Base-by-base conservation (phyloP, 257 asterid species). In the Nicotiana benthamiana region DNA sequence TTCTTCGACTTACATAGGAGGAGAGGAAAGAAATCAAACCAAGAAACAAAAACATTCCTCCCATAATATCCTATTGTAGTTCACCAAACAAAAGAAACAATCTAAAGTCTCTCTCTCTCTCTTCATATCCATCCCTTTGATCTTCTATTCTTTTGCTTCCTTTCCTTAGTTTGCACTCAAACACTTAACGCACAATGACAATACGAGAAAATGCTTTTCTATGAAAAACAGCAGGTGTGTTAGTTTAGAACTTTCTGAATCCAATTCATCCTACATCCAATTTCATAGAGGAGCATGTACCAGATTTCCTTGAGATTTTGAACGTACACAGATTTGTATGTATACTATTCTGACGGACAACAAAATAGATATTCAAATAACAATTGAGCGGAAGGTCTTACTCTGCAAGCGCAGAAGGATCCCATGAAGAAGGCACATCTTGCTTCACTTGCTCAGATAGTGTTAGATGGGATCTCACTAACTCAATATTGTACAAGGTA, bases 321-420 rank as follows among this genome's bases (percentile, higher is more conserved):
- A 70, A 40, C 75, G 2, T 22, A 46, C 77, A 22, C 15, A 28
- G 34, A n/a, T 36, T 46, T 48, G 12, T 28, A 48, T 18, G 6
- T 20, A 79, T 22, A 64, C 30, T 56, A 79, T 79, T 20, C 43
- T 48, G 52, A 51, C 1, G 17, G 27, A 22, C 28, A 32, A 56
- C 13, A 63, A 46, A 9, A 48, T 6, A n/a, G 46, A 11, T 79
- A 16, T 27, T 79, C 51, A 43, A 51, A 57, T 36, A 27, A 84
- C n/a, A 43, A 63, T 46, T 82, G 36, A 67, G 82, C 80, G 51
- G 76, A 79, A 72, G 67, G 84, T 88, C 97, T 89, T 93, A 95
- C 99, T 89, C 94, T 27, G 97, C 91, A 43, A 95, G 93, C 68
- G 98, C 97, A 84, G 83, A 82, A 61, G 99, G 98, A 86, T 95